A percentile compares a stretch with the other conserved stretches of the same genome.
Conservation (phyloP, 345 rosid species). For the Salix udensis region DNA sequence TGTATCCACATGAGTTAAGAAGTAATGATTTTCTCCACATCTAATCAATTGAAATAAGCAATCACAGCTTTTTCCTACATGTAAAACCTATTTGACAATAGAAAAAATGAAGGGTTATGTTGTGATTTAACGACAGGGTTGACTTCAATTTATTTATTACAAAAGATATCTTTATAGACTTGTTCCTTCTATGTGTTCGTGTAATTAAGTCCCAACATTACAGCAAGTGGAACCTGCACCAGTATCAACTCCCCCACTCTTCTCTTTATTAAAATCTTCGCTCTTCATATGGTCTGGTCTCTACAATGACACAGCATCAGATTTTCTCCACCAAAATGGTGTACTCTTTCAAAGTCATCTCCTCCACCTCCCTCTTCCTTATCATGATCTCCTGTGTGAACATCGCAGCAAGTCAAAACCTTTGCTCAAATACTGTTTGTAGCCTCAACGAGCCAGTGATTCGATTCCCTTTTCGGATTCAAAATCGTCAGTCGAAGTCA, state of each 20-base stretch:
- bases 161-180: neutral
- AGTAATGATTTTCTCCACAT: neutral
- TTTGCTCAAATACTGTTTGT: constrained; percentile 39
- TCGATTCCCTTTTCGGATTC: constrained; percentile 61
- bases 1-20: neutral
- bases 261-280: neutral
- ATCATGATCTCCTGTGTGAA: neutral
- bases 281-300: neutral
- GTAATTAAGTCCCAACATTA: neutral
- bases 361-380: neutral
- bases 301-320: neutral
- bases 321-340: constrained; percentile 6
- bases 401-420: neutral
- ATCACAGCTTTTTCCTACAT: neutral
- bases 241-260: constrained; percentile 8
- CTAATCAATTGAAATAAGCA: neutral
- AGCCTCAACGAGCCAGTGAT: constrained; percentile 33
- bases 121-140: neutral
- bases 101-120: neutral
- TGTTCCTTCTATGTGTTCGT: neutral
- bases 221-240: constrained; percentile 1
- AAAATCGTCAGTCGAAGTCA: constrained; percentile 28
- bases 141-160: neutral
- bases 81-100: neutral
- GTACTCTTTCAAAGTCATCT: constrained; percentile 4